A percentile compares a stretch with the other conserved stretches of the same genome.
phyloP scores from a whole-genome alignment of 2,329 filamentous ascomycete species.

The Sarocladium oryzae region DNA sequence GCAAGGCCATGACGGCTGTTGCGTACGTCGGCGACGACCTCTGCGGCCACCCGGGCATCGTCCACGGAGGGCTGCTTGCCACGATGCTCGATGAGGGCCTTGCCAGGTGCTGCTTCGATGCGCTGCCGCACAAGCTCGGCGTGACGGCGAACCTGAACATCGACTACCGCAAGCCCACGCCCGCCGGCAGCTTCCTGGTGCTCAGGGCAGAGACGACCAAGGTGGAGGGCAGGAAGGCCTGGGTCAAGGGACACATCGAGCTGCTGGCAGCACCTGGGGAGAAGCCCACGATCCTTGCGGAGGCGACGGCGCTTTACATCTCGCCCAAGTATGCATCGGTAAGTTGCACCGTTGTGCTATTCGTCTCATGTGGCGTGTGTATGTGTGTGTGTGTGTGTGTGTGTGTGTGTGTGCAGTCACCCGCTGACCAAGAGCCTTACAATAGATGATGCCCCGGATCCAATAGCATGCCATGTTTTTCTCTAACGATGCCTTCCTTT shows the following conservation, averaged over 20 bases:
- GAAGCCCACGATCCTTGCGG: constrained; percentile 62
- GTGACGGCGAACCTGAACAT: constrained; percentile 80
- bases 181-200: constrained; percentile 69
- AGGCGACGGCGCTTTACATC: constrained; percentile 81
- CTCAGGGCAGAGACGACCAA: constrained; percentile 73
- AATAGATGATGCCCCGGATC: constrained; percentile 24
- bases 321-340: constrained; percentile 79
- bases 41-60: constrained; percentile 83
- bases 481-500: background rate
- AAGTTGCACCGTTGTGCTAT: constrained; percentile 29
- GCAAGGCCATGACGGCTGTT: constrained; percentile 64
- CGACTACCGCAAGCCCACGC: constrained; percentile 77
- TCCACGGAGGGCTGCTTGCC: constrained; percentile 87
- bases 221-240: constrained; percentile 89
- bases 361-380: too few species aligned
- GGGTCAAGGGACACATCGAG: constrained; percentile 85
- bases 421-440: constrained; percentile 3
- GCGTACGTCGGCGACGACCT: constrained; percentile 72
- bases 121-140: constrained; percentile 76
- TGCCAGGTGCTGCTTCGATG: constrained; percentile 80
- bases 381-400: too few species aligned
- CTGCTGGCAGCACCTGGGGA: constrained; percentile 58
- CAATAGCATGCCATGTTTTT: background rate
- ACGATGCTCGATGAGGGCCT: constrained; percentile 89
- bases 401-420: too few species aligned